Conservation (phyloP, 2,329 filamentous ascomycete species). For the Bisporella sp. region DNA sequence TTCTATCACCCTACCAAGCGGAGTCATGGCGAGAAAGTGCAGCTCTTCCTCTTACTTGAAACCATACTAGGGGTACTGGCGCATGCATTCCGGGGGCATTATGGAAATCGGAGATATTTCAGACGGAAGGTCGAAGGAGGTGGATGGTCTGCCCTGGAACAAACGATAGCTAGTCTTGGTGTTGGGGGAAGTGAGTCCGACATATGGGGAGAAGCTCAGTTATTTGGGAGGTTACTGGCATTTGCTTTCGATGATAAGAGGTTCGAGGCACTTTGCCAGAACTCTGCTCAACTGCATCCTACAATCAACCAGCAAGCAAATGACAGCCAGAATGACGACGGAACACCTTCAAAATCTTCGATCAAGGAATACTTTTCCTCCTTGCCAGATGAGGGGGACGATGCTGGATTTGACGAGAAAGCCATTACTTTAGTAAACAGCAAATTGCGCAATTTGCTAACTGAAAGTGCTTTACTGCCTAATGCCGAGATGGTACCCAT, state of each 20-base stretch:
- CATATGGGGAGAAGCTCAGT: slow-evolving; percentile 58
- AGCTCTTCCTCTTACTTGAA: slow-evolving; percentile 63
- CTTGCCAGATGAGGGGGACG: too few relatives aligned
- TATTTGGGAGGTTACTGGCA: slow-evolving; percentile 76
- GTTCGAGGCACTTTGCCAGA: slow-evolving; percentile 61
- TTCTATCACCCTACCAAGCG: slow-evolving; percentile 66
- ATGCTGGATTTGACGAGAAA: slow-evolving; percentile 14
- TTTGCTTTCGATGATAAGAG: slow-evolving; percentile 76
- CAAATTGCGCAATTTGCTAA: slow-evolving; percentile 42
- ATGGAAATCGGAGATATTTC: slow-evolving; percentile 86
- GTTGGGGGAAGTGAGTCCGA: slow-evolving; percentile 61
- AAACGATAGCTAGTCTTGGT: slow-evolving; percentile 62
- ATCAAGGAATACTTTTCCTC: too few relatives aligned
- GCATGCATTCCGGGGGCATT: slow-evolving; percentile 59
- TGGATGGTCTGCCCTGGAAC: slow-evolving; percentile 72
- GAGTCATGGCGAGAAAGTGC: slow-evolving; percentile 53
- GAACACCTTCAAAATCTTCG: not conserved
- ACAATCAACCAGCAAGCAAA: slow-evolving; percentile 8
- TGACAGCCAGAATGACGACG: not conserved
- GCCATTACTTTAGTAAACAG: slow-evolving; percentile 22
- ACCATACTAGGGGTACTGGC: slow-evolving; percentile 67
- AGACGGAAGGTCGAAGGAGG: slow-evolving; percentile 65
- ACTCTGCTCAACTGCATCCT: slow-evolving; percentile 29
- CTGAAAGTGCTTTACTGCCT: slow-evolving; percentile 44
- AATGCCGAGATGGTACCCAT: slow-evolving; percentile 57